Evolutionary conservation across 495 filamentous ascomycete genomes (phyloP).

Genomic region (Margaritispora aquatica): DNA sequence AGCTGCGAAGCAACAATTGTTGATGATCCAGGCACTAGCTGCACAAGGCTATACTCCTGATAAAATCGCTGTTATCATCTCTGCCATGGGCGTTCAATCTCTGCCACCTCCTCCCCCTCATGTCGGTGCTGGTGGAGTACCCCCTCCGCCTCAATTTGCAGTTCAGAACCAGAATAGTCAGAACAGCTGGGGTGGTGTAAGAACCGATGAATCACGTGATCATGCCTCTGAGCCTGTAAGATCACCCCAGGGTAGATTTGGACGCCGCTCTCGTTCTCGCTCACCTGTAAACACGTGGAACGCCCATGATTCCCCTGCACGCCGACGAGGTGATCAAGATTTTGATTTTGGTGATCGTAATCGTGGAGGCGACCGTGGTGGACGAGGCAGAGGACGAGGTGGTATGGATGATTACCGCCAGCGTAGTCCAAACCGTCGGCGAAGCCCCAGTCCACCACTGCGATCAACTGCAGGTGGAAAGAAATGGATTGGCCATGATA

Average conservation of each 20-base stretch:
- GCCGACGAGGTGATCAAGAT: slow-evolving; percentile 42
- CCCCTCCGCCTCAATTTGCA: slow-evolving; percentile 25
- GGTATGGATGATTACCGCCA: slow-evolving; percentile 71
- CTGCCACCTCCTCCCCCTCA: slow-evolving; percentile 20
- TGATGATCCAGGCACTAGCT: slow-evolving; percentile 50
- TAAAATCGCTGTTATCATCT: slow-evolving; percentile 50
- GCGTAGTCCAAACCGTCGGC: slow-evolving; percentile 67
- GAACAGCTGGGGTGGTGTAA: slow-evolving; percentile 22
- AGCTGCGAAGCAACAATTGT: slow-evolving; percentile 54
- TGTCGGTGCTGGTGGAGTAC: slow-evolving; percentile 20
- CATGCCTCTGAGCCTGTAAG: slow-evolving; percentile 44
- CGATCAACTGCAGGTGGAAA: slow-evolving; percentile 33
- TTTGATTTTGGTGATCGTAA: slow-evolving; percentile 44
- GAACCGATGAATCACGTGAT: slow-evolving; percentile 53
- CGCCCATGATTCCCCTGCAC: slow-evolving; percentile 32
- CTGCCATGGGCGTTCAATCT: slow-evolving; percentile 23
- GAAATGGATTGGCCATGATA: slow-evolving; percentile 80
- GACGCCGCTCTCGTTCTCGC: slow-evolving; percentile 68
- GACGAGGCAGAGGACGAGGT: slow-evolving; percentile 38
- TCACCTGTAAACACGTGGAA: slow-evolving; percentile 60
- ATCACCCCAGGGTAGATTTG: slow-evolving; percentile 53
- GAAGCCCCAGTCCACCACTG: slow-evolving; percentile 51
- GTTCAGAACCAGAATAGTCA: slow-evolving; percentile 16
- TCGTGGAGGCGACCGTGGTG: slow-evolving; percentile 13
- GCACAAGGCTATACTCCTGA: slow-evolving; percentile 55